A percentile compares a stretch with the other conserved stretches of the same genome.
phyloP scores from a whole-genome alignment of 179 eudicot genomes.

The Gypsophila paniculata region DNA sequence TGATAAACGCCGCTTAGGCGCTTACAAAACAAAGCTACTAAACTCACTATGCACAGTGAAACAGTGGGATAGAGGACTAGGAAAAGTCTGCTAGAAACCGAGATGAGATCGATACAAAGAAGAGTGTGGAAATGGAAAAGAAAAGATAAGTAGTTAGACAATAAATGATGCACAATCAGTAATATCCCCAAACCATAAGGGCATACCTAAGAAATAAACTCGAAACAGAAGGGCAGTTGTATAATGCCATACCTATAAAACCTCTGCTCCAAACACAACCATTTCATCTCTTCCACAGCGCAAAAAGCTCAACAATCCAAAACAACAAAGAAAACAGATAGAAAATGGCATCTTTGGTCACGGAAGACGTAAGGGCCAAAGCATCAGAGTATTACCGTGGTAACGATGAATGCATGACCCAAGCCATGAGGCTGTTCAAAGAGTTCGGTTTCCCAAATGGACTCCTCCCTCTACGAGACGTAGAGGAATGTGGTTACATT shows the following conservation, averaged over 20 bases:
- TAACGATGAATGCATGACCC: constrained; percentile 44
- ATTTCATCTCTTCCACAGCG: background rate
- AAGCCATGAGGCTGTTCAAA: constrained; percentile 38
- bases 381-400: constrained; percentile 51
- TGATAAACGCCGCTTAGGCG: background rate
- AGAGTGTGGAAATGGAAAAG: background rate
- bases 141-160: background rate
- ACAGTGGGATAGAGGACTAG: no score
- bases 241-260: constrained; percentile 5
- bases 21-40: background rate
- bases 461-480: constrained; percentile 49
- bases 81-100: no score
- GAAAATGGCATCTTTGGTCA: constrained; percentile 41
- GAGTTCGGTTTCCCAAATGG: constrained; percentile 63
- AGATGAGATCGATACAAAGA: background rate
- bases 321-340: background rate
- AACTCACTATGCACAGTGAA: background rate
- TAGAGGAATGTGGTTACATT: constrained; percentile 45
- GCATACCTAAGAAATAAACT: background rate
- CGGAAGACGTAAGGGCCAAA: constrained; percentile 55
- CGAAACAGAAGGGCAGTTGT: background rate
- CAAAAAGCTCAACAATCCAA: background rate
- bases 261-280: background rate
- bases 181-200: constrained; percentile 6
- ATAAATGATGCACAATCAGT: constrained; percentile 5